Percentiles rank a stretch among this genome's conserved stretches.
Conservation (phyloP, 225 moss, liverwort and hornwort genomes). For the Thuidium tamariscinum region DNA sequence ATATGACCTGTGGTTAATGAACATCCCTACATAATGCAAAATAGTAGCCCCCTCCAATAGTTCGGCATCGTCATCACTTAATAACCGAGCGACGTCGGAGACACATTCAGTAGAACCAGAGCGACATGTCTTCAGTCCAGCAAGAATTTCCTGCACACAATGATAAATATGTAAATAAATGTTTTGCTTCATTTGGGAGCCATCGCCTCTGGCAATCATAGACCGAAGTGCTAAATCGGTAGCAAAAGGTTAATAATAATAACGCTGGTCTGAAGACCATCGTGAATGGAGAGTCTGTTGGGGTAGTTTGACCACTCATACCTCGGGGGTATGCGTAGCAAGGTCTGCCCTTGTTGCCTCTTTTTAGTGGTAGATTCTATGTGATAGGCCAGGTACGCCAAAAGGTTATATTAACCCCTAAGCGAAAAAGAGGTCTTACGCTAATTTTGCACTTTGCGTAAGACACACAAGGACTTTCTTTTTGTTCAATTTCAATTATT, state of each 20-base stretch:
- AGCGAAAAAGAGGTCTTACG: background rate
- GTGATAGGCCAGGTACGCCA: background rate
- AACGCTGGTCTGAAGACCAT: background rate
- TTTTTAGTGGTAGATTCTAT: background rate
- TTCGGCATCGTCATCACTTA: slow-evolving; percentile 26
- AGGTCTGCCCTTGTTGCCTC: background rate
- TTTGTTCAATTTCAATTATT: background rate
- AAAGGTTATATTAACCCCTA: background rate
- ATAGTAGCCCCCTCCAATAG: slow-evolving; percentile 47
- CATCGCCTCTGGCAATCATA: background rate
- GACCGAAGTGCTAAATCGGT: background rate
- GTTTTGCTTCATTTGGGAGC: background rate
- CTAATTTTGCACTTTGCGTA: background rate
- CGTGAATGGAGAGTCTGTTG: background rate
- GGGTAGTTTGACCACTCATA: background rate
- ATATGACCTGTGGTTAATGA: slow-evolving; percentile 46
- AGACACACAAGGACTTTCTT: background rate
- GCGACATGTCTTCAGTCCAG: slow-evolving; percentile 25
- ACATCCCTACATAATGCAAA: slow-evolving; percentile 55
- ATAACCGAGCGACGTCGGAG: slow-evolving; percentile 26
- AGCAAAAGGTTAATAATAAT: background rate
- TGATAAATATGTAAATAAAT: background rate
- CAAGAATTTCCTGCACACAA: slow-evolving; percentile 37
- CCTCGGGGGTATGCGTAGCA: background rate
- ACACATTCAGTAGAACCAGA: slow-evolving; percentile 8